Percentiles rank a stretch among this genome's conserved stretches.
These are phyloP conservation scores for Aspergillus hiratsukae DNA, from an alignment of 2,329 filamentous ascomycete species.

Conservation along the genomic window DNA sequence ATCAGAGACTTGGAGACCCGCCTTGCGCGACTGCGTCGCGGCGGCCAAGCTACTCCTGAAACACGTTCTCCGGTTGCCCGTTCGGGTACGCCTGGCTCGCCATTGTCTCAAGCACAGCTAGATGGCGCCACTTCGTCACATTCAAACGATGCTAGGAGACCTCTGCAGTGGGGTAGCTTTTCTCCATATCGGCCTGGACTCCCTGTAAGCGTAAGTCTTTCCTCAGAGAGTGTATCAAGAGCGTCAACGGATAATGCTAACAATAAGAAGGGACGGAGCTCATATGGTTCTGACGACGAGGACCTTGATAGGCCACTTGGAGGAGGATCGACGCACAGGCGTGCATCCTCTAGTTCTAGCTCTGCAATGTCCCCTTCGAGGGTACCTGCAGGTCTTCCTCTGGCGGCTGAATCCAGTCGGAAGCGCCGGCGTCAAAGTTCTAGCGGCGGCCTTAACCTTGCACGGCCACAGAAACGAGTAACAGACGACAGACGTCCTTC, in stretches of 20 bases:
- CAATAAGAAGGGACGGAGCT: not conserved
- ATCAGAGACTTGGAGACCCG: constrained; percentile 22
- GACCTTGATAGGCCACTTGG: not conserved
- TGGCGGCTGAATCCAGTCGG: constrained; percentile 3
- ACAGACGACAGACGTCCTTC: constrained; percentile 1
- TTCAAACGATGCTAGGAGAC: not conserved
- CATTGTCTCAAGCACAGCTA: constrained; percentile 6
- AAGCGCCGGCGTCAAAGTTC: constrained; percentile 12
- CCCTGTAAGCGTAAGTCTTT: not conserved
- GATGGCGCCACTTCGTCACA: constrained; percentile 10
- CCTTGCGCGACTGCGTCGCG: constrained; percentile 20
- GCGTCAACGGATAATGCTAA: not conserved
- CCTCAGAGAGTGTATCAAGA: not conserved
- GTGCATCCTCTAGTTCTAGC: not conserved
- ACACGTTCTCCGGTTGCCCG: not conserved
- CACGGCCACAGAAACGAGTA: constrained; percentile 9
- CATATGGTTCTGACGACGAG: not conserved
- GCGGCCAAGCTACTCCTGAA: constrained; percentile 1
- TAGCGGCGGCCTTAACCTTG: constrained; percentile 4
- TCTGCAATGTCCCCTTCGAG: not conserved
- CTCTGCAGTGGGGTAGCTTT: constrained; percentile 4
- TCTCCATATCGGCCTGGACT: not conserved
- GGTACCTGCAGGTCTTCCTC: constrained; percentile 1
- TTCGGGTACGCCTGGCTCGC: not conserved
- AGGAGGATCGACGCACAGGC: not conserved